Evolutionary conservation across 345 rosid genomes (phyloP), one percentile per base, ranked within the genome.

Genomic region (Arabidopsis thaliana): DNA sequence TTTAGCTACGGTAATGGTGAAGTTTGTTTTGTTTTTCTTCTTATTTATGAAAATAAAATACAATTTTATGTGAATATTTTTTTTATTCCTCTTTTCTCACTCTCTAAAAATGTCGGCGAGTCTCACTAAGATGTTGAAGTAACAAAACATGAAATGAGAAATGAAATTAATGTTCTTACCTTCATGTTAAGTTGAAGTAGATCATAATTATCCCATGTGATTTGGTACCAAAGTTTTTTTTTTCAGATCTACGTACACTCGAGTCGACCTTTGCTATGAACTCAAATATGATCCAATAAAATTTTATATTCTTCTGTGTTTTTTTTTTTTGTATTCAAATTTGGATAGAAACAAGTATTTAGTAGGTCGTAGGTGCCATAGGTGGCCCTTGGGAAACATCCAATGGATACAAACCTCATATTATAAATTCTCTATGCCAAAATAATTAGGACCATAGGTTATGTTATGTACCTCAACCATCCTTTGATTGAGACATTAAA

Each of bases 351-450:
- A 68, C 61, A 59, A 67, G 50, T n/a, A 41, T 50, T 24, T 50
- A 37, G 56, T 55, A 61, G 65, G 71, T 40, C 37, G 38, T 12
- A 77, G 72, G 48, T 49, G 71, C 30, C 37, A 28, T 12, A 77
- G 72, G 48, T 49, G 81, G 81, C 48, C 77, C 77, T 32, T 72
- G 58, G 42, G 63, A 72, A 45, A 71, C 28, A 78, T 59, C 60
- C 37, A 72, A 59, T 57, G 81, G 68, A 78, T 49, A 34, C 48
- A 71, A 71, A 9, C 62, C 61, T 48, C 53, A 32, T 49, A 58
- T 7, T 38, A 77, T 77, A 62, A 77, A 63, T 64, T 56, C 41
- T 77, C 30, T 20, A 22, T 25, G 67, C 67, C 77, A 71, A 78
- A 78, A 51, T 40, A 58, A 65, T 58, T 41, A 78, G 49, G 65